Evolutionary conservation across 1,139 yeast species (phyloP).

Genomic region (Yarrowia galli): DNA sequence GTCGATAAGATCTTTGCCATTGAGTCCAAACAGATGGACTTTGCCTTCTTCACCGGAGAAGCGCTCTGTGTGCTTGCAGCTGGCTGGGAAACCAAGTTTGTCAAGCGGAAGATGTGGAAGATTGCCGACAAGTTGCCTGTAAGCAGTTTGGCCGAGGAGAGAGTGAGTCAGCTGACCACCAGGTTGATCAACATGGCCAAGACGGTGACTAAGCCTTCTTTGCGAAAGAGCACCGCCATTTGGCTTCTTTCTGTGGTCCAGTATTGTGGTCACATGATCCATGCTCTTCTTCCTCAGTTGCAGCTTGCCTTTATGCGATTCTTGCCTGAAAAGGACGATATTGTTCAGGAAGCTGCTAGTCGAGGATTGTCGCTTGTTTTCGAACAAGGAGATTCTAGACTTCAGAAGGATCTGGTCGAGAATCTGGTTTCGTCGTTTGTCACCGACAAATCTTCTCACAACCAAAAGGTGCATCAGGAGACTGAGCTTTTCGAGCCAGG

Average conservation of each 20-base stretch:
- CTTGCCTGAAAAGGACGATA: slow-evolving; percentile 79
- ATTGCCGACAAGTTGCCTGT: slow-evolving; percentile 35
- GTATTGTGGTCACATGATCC: slow-evolving; percentile 63
- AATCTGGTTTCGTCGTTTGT: slow-evolving; percentile 83
- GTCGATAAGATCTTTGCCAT: slow-evolving; percentile 63
- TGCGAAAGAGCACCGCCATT: slow-evolving; percentile 79
- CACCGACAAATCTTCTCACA: slow-evolving; percentile 62
- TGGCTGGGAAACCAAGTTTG: slow-evolving; percentile 75
- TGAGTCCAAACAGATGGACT: slow-evolving; percentile 74
- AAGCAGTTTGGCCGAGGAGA: slow-evolving; percentile 39
- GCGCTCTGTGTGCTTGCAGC: slow-evolving; percentile 73
- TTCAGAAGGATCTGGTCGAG: slow-evolving; percentile 76
- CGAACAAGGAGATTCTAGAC: slow-evolving; percentile 72
- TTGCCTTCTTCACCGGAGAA: slow-evolving; percentile 82
- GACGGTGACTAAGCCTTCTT: slow-evolving; percentile 68
- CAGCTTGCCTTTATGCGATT: slow-evolving; percentile 78
- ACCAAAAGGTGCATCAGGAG: slow-evolving; percentile 78
- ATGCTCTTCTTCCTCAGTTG: slow-evolving; percentile 61
- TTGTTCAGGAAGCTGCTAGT: slow-evolving; percentile 90
- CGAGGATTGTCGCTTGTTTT: slow-evolving; percentile 84
- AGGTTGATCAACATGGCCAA: slow-evolving; percentile 61
- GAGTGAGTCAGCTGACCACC: slow-evolving; percentile 53
- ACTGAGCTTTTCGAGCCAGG: slow-evolving; percentile 90
- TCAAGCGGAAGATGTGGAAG: slow-evolving; percentile 62
- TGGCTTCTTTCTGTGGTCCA: slow-evolving; percentile 86